Conservation (phyloP, 495 filamentous ascomycete species). For the Daldinia loculata region DNA sequence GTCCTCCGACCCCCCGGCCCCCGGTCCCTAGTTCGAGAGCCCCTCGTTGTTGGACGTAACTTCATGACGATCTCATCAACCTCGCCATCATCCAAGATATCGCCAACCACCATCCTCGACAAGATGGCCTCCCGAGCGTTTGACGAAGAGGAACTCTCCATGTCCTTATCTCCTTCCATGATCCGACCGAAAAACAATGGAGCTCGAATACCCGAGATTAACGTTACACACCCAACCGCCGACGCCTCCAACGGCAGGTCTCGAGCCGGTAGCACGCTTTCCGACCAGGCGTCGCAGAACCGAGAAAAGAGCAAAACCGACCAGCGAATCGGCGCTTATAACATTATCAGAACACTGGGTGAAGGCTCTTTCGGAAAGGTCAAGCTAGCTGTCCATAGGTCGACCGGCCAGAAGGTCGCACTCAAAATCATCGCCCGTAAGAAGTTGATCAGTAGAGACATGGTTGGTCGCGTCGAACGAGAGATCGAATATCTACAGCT, state of each 20-base stretch:
- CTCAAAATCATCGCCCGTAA: conserved; percentile 96
- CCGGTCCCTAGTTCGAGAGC: conserved; percentile 30
- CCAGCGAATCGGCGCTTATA: conserved; percentile 89
- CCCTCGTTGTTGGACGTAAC: conserved; percentile 40
- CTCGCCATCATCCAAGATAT: conserved; percentile 30
- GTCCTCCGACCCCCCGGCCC: conserved; percentile 20
- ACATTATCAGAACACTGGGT: conserved; percentile 86
- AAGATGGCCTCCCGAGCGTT: conserved; percentile 65
- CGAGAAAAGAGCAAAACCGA: conserved; percentile 64
- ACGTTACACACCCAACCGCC: conserved; percentile 49
- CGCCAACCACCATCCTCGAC: conserved; percentile 18
- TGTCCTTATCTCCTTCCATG: conserved; percentile 76
- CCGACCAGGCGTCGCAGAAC: conserved; percentile 44
- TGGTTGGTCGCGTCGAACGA: conserved; percentile 95
- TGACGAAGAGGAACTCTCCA: conserved; percentile 92
- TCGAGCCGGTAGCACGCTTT: conserved; percentile 45
- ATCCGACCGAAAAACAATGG: conserved; percentile 61
- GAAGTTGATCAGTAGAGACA: conserved; percentile 93
- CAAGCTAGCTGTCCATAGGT: conserved; percentile 90
- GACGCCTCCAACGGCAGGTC: conserved; percentile 49
- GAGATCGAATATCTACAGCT: conserved; percentile 98
- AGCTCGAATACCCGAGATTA: conserved; percentile 43
- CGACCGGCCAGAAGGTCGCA: conserved; percentile 91
- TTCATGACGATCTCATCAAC: conserved; percentile 40
- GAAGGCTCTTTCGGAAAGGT: conserved; percentile 99